These are phyloP conservation scores for Tremella yokohamensis DNA, from an alignment of 768 basidiomycete species.

Conservation along the genomic window DNA sequence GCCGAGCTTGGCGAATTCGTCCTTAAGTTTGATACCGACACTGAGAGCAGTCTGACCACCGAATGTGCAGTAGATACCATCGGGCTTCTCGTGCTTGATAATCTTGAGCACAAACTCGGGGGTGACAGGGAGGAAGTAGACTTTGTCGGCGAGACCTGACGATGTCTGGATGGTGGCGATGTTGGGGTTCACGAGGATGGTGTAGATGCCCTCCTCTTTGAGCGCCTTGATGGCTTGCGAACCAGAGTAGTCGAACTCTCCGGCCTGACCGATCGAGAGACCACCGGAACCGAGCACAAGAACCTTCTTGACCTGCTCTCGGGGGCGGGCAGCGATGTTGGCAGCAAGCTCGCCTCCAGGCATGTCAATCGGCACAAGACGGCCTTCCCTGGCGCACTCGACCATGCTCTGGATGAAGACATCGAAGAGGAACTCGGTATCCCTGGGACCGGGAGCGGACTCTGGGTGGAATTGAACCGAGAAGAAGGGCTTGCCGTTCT, in stretches of 20 bases:
- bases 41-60: conserved; percentile 96
- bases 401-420: conserved; percentile 86
- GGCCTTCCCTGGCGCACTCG: conserved; percentile 59
- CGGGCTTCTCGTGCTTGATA: conserved; percentile 97
- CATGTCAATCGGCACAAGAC: conserved; percentile 53
- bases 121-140: conserved; percentile 98
- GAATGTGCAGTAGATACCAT: conserved; percentile 98
- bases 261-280: conserved; percentile 95
- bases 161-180: conserved; percentile 98
- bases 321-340: conserved; percentile 67
- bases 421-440: conserved; percentile 98
- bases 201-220: conserved; percentile 98
- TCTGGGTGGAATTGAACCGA: conserved; percentile 99
- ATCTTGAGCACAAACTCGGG: conserved; percentile 97
- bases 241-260: conserved; percentile 99
- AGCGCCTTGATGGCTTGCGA: conserved; percentile 99
- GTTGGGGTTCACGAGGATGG: conserved; percentile 97
- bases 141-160: conserved; percentile 96
- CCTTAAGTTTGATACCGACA: conserved; percentile 95
- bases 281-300: conserved; percentile 96
- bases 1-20: conserved; percentile 85
- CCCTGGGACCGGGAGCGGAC: conserved; percentile 90
- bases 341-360: conserved; percentile 65
- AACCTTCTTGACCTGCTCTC: conserved; percentile 77
- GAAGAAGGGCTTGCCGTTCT: conserved; percentile 78